Conservation (phyloP, 2,329 filamentous ascomycete genomes). For the Teratosphaeria viscida region DNA sequence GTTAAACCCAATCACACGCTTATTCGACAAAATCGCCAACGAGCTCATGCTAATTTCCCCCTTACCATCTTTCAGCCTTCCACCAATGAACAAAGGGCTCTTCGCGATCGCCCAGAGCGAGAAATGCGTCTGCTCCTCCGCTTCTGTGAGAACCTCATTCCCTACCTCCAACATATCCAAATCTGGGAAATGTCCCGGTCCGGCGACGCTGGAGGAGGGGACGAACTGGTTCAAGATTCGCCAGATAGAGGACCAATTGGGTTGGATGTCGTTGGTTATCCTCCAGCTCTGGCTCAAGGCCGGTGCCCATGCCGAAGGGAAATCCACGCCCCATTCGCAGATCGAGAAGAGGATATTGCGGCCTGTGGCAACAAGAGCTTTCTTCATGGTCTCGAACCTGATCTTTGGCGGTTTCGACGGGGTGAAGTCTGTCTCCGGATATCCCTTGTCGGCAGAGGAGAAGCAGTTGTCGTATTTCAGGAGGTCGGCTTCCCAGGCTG, state of each 20-base stretch:
- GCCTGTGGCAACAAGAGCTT: not conserved
- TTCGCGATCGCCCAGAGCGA: not conserved
- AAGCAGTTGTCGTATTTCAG: conserved; percentile 9
- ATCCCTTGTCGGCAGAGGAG: not conserved
- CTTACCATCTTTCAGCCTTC: not conserved
- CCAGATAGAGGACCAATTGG: not conserved
- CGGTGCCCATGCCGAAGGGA: conserved; percentile 1
- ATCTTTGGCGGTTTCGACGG: not conserved
- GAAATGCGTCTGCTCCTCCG: not conserved
- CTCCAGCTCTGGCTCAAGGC: not conserved
- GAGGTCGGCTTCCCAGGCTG: conserved; percentile 18
- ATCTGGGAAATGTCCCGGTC: not conserved
- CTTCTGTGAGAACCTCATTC: not conserved
- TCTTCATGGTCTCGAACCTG: not conserved
- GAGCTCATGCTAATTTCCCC: not conserved
- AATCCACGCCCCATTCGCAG: conserved; percentile 1
- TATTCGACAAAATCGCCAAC: conserved; percentile 30
- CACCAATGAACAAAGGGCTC: not conserved
- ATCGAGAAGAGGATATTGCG: not conserved
- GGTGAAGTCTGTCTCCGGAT: not conserved
- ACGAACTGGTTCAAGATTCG: not conserved
- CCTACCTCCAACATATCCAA: conserved; percentile 1
- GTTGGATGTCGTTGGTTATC: not conserved
- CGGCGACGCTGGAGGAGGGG: not conserved
- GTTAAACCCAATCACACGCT: conserved; percentile 32